phyloP scores from a whole-genome alignment of 2,329 filamentous ascomycete genomes.

The Botrytis galanthina region DNA sequence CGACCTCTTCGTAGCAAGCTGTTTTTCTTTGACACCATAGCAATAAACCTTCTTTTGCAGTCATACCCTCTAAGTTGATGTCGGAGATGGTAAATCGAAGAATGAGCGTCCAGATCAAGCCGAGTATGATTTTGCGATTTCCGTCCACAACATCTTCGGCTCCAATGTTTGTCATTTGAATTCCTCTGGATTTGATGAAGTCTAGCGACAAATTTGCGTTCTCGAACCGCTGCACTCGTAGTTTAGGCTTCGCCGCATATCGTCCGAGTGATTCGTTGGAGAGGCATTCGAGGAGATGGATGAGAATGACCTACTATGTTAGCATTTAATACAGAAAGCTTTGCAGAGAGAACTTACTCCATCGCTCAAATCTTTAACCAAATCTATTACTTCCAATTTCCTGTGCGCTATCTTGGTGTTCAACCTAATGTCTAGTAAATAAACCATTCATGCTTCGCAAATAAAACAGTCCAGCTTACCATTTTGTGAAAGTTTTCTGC shows the following conservation, averaged over 20 bases:
- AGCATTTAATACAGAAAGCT: constrained; percentile 27
- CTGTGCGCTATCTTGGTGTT: constrained; percentile 89
- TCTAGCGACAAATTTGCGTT: constrained; percentile 96
- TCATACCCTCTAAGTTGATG: constrained; percentile 97
- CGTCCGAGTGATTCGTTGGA: constrained; percentile 91
- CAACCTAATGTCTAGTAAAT: constrained; percentile 57
- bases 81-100: constrained; percentile 97
- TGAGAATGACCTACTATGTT: constrained; percentile 72
- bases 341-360: constrained; percentile 64
- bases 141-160: constrained; percentile 98
- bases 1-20: constrained; percentile 95
- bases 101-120: constrained; percentile 98
- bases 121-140: constrained; percentile 95
- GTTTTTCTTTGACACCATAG: constrained; percentile 99
- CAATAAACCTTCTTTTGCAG: constrained; percentile 90
- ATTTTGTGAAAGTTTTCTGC: constrained; percentile 99
- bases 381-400: constrained; percentile 76
- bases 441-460: constrained; percentile 16
- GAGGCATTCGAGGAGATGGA: constrained; percentile 95
- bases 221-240: constrained; percentile 95
- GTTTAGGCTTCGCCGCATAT: constrained; percentile 93
- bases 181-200: constrained; percentile 85
- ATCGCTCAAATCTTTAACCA: constrained; percentile 87
- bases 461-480: constrained; percentile 47
- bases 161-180: constrained; percentile 98